phyloP scores from a whole-genome alignment of 2,329 filamentous ascomycete genomes.

The Myotisia sp. region DNA sequence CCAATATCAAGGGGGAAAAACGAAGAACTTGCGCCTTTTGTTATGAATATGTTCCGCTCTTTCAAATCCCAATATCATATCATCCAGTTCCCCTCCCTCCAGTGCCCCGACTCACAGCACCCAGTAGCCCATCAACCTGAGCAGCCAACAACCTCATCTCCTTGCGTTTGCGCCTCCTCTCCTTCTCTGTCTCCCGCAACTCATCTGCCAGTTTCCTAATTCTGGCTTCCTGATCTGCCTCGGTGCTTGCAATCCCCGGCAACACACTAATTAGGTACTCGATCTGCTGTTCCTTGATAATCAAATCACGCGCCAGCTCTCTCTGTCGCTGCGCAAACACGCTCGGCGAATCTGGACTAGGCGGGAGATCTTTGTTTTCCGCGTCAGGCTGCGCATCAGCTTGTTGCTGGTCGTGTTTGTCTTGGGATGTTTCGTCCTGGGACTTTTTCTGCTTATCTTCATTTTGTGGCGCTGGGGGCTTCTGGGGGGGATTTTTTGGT shows the following conservation, averaged over 20 bases:
- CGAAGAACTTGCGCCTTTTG: too few relatives aligned
- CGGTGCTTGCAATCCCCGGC: slow-evolving; percentile 32
- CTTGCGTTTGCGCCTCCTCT: slow-evolving; percentile 27
- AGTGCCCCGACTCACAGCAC: slow-evolving; percentile 25
- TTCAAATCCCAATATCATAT: too few relatives aligned
- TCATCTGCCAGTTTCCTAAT: slow-evolving; percentile 32
- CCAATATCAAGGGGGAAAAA: too few relatives aligned
- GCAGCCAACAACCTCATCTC: slow-evolving; percentile 30
- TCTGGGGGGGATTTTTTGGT: slow-evolving; percentile 26
- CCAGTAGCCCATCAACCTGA: slow-evolving; percentile 30
- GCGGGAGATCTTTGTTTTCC: neutral
- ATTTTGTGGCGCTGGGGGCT: slow-evolving; percentile 5
- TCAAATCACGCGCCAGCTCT: slow-evolving; percentile 35
- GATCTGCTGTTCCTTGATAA: slow-evolving; percentile 38
- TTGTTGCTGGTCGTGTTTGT: slow-evolving; percentile 11
- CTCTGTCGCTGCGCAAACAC: slow-evolving; percentile 32
- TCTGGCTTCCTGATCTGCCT: slow-evolving; percentile 31
- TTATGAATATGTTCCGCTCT: too few relatives aligned
- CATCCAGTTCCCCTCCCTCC: slow-evolving; percentile 11
- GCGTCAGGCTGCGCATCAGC: neutral
- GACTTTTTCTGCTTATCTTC: slow-evolving; percentile 12
- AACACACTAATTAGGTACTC: slow-evolving; percentile 34
- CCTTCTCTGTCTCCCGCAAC: slow-evolving; percentile 30
- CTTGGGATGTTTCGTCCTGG: slow-evolving; percentile 12
- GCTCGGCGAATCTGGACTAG: slow-evolving; percentile 26